Percentiles rank a stretch among this genome's conserved stretches.
These are phyloP conservation scores for Porphyra umbilicalis DNA, from an alignment of 31 red algal species.

Conservation along the genomic window DNA sequence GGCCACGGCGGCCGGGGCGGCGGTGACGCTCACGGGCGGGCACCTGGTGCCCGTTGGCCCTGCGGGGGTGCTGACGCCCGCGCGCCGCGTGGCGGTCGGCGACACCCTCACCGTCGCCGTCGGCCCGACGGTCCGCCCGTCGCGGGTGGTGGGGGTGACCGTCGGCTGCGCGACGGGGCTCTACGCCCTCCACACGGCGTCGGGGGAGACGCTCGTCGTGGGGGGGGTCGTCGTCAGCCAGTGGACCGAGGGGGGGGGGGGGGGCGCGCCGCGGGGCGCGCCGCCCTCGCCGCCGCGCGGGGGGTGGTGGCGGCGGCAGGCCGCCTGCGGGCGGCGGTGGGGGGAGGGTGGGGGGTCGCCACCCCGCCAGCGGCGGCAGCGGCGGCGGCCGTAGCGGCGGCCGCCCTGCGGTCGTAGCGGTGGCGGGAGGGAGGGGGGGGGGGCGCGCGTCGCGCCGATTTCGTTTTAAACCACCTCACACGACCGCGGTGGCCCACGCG, in stretches of 20 bases:
- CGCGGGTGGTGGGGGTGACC: background rate
- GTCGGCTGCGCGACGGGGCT: background rate
- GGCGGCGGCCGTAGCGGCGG: background rate
- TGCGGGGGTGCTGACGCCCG: background rate
- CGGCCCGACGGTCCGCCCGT: background rate
- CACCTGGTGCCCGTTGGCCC: background rate
- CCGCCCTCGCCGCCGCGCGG: background rate
- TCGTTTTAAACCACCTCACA: no score
- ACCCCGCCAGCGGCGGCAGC: no score
- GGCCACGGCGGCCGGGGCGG: background rate
- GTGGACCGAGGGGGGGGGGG: background rate
- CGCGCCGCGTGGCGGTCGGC: background rate
- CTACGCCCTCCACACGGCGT: background rate
- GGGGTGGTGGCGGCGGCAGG: background rate
- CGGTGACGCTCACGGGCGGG: background rate
- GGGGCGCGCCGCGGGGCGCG: background rate
- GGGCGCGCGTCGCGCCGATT: no score
- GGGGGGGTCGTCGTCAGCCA: background rate
- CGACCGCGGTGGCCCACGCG: no score
- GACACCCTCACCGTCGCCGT: background rate
- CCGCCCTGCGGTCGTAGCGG: background rate
- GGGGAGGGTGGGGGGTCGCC: background rate
- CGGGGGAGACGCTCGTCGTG: background rate
- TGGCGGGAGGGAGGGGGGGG: no score
- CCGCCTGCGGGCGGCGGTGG: background rate